Base-by-base conservation (phyloP, 2,329 filamentous ascomycete genomes). In the Aspergillus brunneoviolaceus region DNA sequence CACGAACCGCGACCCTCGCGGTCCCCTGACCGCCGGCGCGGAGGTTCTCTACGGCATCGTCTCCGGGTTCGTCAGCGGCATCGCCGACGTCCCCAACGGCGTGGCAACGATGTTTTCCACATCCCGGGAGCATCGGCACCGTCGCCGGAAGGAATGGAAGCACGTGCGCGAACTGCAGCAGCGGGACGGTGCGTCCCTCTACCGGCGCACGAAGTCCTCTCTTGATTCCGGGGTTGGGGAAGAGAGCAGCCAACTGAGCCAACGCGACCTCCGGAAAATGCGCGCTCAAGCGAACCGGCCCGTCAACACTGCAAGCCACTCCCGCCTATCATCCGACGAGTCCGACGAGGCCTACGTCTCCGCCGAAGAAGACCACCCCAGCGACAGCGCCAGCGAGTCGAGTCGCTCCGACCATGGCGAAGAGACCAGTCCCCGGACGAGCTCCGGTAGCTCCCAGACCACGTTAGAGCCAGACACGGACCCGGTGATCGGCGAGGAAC, bases 21-120 rank as follows among this genome's bases (percentile, higher is more conserved):
- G 95, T 65, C 91, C 92, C 0, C 85, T 96, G 25, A 87, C 89
- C 14, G 91, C 91, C 21, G 90, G 87, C 16, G 87, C 91, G 0
- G 85, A 87, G 49, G 91, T 92, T 0, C 77, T 97, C 0, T 80
- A 96, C n/a, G 89, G 90, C 5, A 94, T 93, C n/a, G 81, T 95
- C 51, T 87, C 89, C 27, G 89, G 85, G 45, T 88, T 97, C 59
- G 85, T 90, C 69, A 89, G 96, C 84, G 91, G 91, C 1, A 82
- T 96, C 47, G 90, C 90, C 1, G 92, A 96, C 69, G 80, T 88
- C 49, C 86, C 86, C 0, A 78, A 81, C 16, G 82, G 85, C 50
- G 80, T 86, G 4, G 35, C 51, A 21, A 51, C 59, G 49, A 57
- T 63, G 5, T 58, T 63, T 25, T 49, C 55, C 2, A 56, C 27